These are phyloP conservation scores for Plicaturopsis crispa DNA, from an alignment of 768 basidiomycete genomes.

Conservation along the genomic window DNA sequence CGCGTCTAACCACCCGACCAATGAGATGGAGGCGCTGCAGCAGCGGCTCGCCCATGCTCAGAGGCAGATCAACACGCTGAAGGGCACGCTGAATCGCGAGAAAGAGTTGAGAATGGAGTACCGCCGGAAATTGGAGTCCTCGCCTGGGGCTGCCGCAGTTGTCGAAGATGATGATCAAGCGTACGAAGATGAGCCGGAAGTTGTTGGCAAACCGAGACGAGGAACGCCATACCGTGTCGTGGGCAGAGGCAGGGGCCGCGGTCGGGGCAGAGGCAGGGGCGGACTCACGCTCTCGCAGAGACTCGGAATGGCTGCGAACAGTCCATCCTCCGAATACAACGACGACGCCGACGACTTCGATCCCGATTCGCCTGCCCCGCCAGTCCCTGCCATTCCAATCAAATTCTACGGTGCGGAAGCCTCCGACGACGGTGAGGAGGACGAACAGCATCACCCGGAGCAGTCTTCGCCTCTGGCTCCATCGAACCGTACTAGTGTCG, in stretches of 20 bases:
- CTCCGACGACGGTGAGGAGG: conserved; percentile 15
- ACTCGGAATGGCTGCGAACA: conserved; percentile 49
- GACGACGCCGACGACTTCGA: conserved; percentile 21
- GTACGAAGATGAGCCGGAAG: conserved; percentile 42
- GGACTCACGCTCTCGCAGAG: conserved; percentile 53
- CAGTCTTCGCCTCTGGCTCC: conserved; percentile 29
- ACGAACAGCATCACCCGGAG: conserved; percentile 23
- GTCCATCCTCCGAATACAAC: conserved; percentile 42
- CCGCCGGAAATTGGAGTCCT: conserved; percentile 42
- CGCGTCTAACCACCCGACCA: conserved; percentile 65
- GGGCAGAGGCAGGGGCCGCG: conserved; percentile 40
- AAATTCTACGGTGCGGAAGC: conserved; percentile 17
- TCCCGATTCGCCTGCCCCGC: conserved; percentile 16
- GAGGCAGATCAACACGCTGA: conserved; percentile 76
- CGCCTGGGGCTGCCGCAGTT: conserved; percentile 26
- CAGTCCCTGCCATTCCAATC: conserved; percentile 25
- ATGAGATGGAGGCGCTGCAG: conserved; percentile 76
- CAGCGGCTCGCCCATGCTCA: conserved; percentile 82
- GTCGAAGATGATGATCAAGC: conserved; percentile 34
- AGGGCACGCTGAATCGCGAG: conserved; percentile 72
- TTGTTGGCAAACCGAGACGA: conserved; percentile 29
- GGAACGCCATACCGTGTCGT: conserved; percentile 49
- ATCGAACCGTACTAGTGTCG: conserved; percentile 66
- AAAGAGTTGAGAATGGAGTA: conserved; percentile 75
- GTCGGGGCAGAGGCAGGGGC: conserved; percentile 42